These are phyloP conservation scores for Daldinia grandis DNA, from an alignment of 495 filamentous ascomycete genomes.

Conservation along the genomic window DNA sequence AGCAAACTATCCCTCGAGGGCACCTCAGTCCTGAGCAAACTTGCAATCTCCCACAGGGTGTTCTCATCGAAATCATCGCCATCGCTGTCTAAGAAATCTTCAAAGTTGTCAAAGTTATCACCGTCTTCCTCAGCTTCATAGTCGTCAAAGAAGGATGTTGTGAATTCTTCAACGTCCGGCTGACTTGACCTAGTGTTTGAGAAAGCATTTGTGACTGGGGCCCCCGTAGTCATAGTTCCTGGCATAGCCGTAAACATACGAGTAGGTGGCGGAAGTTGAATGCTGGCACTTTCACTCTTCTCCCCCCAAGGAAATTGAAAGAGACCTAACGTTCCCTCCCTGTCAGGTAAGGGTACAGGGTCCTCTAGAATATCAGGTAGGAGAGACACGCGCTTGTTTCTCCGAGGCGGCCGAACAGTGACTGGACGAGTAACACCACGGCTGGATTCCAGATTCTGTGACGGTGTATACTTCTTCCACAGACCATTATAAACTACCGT, in stretches of 20 bases:
- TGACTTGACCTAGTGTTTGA: slow-evolving; percentile 48
- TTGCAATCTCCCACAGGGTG: slow-evolving; percentile 67
- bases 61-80: slow-evolving; percentile 63
- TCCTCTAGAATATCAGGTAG: slow-evolving; percentile 66
- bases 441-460: slow-evolving; percentile 5
- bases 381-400: slow-evolving; percentile 59
- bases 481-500: slow-evolving; percentile 14
- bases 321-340: slow-evolving; percentile 61
- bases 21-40: slow-evolving; percentile 56
- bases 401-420: slow-evolving; percentile 58
- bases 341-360: slow-evolving; percentile 61
- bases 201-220: slow-evolving; percentile 36
- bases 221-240: slow-evolving; percentile 58
- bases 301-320: slow-evolving; percentile 68
- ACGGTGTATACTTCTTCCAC: slow-evolving; percentile 33
- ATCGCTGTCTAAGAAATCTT: slow-evolving; percentile 43
- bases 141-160: slow-evolving; percentile 60
- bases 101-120: slow-evolving; percentile 51
- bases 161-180: slow-evolving; percentile 48
- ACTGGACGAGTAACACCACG: slow-evolving; percentile 43
- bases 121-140: slow-evolving; percentile 54
- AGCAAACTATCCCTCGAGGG: slow-evolving; percentile 58
- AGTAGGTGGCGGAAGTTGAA: slow-evolving; percentile 45
- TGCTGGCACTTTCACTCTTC: slow-evolving; percentile 58
- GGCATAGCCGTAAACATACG: slow-evolving; percentile 54